Evolutionary conservation across 2,329 filamentous ascomycete species (phyloP).

Genomic region (Diaporthe caulivora): DNA sequence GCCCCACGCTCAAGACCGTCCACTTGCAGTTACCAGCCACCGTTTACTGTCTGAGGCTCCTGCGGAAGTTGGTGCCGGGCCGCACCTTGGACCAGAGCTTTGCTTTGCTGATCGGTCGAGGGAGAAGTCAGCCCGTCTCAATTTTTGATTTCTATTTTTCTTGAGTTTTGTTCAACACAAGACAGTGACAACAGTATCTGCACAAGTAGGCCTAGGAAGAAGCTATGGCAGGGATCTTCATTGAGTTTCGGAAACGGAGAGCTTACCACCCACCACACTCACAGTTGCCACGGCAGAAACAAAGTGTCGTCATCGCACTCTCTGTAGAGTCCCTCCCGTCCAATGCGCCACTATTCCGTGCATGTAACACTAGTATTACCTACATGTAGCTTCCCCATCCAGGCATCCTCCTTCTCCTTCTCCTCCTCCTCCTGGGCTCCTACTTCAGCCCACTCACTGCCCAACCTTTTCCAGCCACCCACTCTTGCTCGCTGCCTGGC

Average conservation of each 20-base stretch:
- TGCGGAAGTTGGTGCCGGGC: slow-evolving; percentile 4
- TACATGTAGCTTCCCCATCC: background rate
- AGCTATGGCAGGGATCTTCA: slow-evolving; percentile 25
- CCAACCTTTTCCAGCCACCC: background rate
- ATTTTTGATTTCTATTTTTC: no score
- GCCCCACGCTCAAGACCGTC: background rate
- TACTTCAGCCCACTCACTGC: background rate
- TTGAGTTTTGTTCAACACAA: no score
- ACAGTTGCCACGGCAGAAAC: background rate
- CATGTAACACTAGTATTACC: no score
- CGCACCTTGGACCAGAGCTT: background rate
- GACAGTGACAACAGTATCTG: no score
- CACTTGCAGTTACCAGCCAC: slow-evolving; percentile 37
- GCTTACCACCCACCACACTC: no score
- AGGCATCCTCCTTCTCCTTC: background rate
- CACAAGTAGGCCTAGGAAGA: background rate
- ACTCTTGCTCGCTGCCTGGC: background rate
- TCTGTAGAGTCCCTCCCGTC: no score
- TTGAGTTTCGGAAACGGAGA: slow-evolving; percentile 16
- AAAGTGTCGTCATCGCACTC: slow-evolving; percentile 29
- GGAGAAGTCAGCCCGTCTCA: no score
- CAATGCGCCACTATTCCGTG: no score
- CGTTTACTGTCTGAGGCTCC: slow-evolving; percentile 22
- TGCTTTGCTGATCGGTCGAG: background rate
- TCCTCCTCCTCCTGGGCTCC: slow-evolving; percentile 5